A percentile compares a stretch with the other conserved stretches of the same genome.
Evolutionary conservation across 495 filamentous ascomycete genomes (phyloP).

Genomic region (Glarea lozoyensis): DNA sequence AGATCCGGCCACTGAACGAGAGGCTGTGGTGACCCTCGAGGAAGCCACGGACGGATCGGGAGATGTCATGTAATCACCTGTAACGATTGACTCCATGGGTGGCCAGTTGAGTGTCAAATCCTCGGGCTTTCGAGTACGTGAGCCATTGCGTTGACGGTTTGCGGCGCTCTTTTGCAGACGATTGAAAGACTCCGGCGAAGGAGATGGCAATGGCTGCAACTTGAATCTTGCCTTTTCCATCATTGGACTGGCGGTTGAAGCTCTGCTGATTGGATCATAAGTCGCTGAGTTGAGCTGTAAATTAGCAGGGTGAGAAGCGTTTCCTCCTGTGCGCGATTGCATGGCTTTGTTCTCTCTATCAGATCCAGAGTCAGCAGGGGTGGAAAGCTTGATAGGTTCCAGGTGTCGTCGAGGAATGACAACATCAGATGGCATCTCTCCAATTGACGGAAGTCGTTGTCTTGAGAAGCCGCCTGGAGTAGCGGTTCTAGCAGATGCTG

Average conservation of each 20-base stretch:
- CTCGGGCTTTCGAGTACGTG: slow-evolving; percentile 72
- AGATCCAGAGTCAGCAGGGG: slow-evolving; percentile 23
- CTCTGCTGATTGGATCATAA: slow-evolving; percentile 38
- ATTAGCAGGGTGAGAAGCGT: slow-evolving; percentile 20
- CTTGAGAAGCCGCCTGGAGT: slow-evolving; percentile 63
- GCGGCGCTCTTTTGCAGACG: slow-evolving; percentile 47
- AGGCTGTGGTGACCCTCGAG: slow-evolving; percentile 31
- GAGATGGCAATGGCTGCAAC: slow-evolving; percentile 30
- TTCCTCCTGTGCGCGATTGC: slow-evolving; percentile 10
- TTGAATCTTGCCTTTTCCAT: slow-evolving; percentile 29
- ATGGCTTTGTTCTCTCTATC: slow-evolving; percentile 17
- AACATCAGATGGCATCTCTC: slow-evolving; percentile 55
- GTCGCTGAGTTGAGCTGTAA: slow-evolving; percentile 40
- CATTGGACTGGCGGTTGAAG: slow-evolving; percentile 42
- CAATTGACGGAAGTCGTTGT: slow-evolving; percentile 73
- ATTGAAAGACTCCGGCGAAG: slow-evolving; percentile 34
- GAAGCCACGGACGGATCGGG: slow-evolving; percentile 37
- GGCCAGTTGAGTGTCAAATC: slow-evolving; percentile 69
- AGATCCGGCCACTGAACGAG: slow-evolving; percentile 37
- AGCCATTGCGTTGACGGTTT: slow-evolving; percentile 54
- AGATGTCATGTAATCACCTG: slow-evolving; percentile 38
- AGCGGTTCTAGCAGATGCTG: slow-evolving; percentile 62
- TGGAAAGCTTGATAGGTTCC: slow-evolving; percentile 22
- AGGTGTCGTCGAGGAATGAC: slow-evolving; percentile 25
- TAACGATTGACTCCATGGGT: slow-evolving; percentile 42